Evolutionary conservation across 1,284 basidiomycete species (phyloP), one percentile per base, ranked within the genome.

Genomic region (Peniophora sp.): DNA sequence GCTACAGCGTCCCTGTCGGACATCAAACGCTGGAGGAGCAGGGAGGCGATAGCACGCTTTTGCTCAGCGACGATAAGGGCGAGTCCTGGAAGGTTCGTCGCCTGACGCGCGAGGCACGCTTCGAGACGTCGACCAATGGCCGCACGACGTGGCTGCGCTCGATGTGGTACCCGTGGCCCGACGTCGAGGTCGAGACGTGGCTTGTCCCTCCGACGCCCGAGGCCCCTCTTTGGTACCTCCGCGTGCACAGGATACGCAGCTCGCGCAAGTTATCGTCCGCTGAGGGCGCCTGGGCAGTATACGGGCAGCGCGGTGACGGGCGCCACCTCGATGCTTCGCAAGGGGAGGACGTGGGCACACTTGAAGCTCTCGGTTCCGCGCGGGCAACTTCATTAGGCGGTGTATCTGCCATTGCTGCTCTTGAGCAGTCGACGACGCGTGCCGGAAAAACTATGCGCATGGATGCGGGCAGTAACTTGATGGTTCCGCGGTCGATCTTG

Each of bases 171-270:
- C 85, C 86, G 2, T 90, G 83, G 83, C 70, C 71, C 44, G 85
- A 79, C 60, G 84, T 87, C 20, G 69, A 78, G 52, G 79, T 89
- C 44, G 85, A 89, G 67, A 89, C 86, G 14, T 86, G 82, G 80
- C 73, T 89, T 20, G 65, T 88, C 11, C 85, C 86, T 0, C 85
- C 87, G 0, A 69, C 72, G 14, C 55, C 61, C 11, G 73, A 65
- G 3, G 71, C 78, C 11, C 80, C 82, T 3, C 68, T 79, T 20
- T 89, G 84, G 83, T 83, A 89, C 59, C 61, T 88, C 27, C 76
- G 85, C 8, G 70, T 87, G 1, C 85, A 89, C 65, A 74, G 82
- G 50, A 70, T 89, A 54, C 72, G 67, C 49, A 75, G 78, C 1
- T 74, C 62, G 5, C 68, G 83, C 17, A 59, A 60, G 24, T 65